Evolutionary conservation across 1,284 basidiomycete species (phyloP).

Genomic region (Sanghuangporus weigelae): DNA sequence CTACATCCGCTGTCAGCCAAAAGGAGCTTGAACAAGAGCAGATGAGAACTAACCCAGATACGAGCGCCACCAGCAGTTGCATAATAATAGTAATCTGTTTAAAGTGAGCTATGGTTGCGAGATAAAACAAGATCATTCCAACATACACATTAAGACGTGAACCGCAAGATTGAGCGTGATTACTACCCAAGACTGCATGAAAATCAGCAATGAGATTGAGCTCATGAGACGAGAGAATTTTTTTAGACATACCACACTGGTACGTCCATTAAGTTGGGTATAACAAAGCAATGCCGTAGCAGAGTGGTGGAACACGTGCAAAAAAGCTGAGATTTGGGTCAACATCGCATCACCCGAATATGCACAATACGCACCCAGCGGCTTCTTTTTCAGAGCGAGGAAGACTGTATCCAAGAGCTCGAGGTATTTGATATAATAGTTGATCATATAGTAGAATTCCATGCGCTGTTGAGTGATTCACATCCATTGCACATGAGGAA

Average conservation of each 20-base stretch:
- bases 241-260: constrained; percentile 66
- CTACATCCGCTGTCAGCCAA: constrained; percentile 33
- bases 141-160: constrained; percentile 97
- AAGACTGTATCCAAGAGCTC: constrained; percentile 96
- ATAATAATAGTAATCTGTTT: constrained; percentile 92
- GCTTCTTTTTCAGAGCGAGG: constrained; percentile 98
- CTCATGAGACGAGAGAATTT: constrained; percentile 8
- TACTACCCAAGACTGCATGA: constrained; percentile 88
- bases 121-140: not conserved
- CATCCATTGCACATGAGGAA: constrained; percentile 7
- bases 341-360: constrained; percentile 8
- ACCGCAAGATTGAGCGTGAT: constrained; percentile 91
- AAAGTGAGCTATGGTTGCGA: not conserved
- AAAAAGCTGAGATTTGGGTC: constrained; percentile 59
- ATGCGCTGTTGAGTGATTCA: constrained; percentile 47
- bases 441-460: constrained; percentile 96
- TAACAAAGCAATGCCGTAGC: constrained; percentile 97
- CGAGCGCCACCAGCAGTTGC: constrained; percentile 92
- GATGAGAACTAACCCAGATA: constrained; percentile 73
- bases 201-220: constrained; percentile 9
- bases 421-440: constrained; percentile 95
- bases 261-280: constrained; percentile 89
- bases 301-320: constrained; percentile 98
- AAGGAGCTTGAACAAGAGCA: not conserved
- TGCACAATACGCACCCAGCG: constrained; percentile 59